Conservation (phyloP, 331 rosid species). For the Stylosanthes scabra region DNA sequence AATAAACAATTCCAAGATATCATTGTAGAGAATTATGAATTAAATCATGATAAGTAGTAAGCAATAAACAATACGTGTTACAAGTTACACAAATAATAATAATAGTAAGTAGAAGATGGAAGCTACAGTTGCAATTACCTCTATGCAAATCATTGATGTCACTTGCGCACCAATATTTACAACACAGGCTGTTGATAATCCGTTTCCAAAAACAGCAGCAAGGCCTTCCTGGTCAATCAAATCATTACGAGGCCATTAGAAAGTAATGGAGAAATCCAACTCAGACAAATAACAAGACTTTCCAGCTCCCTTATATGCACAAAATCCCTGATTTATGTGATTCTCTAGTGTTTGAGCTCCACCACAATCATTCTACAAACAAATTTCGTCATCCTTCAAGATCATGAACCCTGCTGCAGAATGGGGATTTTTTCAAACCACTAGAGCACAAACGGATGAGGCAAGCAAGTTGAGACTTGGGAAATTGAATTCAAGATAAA, state of each 20-base stretch:
- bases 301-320: slow-evolving; percentile 5
- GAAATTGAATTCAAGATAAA: slow-evolving; percentile 17
- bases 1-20: slow-evolving; percentile 33
- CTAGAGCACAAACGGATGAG: background rate
- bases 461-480: slow-evolving; percentile 22
- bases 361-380: slow-evolving; percentile 19
- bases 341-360: slow-evolving; percentile 20
- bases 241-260: slow-evolving; percentile 39
- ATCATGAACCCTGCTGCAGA: slow-evolving; percentile 18
- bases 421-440: background rate
- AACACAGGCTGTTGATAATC: slow-evolving; percentile 92
- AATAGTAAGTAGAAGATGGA: slow-evolving; percentile 10
- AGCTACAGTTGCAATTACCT: slow-evolving; percentile 61
- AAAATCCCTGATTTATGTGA: slow-evolving; percentile 20
- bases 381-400: slow-evolving; percentile 17
- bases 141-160: slow-evolving; percentile 89
- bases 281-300: background rate
- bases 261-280: slow-evolving; percentile 30
- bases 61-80: slow-evolving; percentile 14
- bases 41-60: slow-evolving; percentile 3
- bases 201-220: slow-evolving; percentile 96
- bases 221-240: slow-evolving; percentile 85
- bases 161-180: slow-evolving; percentile 94
- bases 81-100: background rate
- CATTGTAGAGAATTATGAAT: slow-evolving; percentile 3